A percentile compares a stretch with the other conserved stretches of the same genome.
Conservation (phyloP, 495 filamentous ascomycete genomes). For the Elaphomyces granulatus region DNA sequence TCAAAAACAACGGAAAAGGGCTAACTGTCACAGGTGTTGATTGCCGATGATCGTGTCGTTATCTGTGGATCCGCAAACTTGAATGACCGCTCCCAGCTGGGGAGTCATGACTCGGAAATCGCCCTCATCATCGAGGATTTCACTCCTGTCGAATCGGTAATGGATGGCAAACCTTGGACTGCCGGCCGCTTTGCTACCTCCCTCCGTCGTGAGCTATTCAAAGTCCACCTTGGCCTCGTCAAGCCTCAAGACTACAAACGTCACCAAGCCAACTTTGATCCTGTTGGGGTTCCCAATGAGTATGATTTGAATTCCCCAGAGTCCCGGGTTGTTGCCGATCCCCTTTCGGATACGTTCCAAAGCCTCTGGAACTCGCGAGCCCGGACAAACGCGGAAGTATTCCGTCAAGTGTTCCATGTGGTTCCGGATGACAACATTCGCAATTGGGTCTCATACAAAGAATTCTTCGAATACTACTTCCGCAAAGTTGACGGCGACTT, state of each 20-base stretch:
- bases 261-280: constrained; percentile 59
- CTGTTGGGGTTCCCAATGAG: constrained; percentile 53
- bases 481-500: constrained; percentile 36
- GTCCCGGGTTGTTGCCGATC: constrained; percentile 63
- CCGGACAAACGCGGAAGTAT: constrained; percentile 68
- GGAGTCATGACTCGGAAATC: constrained; percentile 72
- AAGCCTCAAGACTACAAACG: constrained; percentile 50
- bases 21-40: constrained; percentile 44
- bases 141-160: constrained; percentile 48
- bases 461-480: constrained; percentile 67
- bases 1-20: background rate
- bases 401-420: constrained; percentile 71
- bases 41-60: constrained; percentile 79
- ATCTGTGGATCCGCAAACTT: constrained; percentile 90
- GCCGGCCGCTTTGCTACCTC: constrained; percentile 72
- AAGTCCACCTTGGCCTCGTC: constrained; percentile 82
- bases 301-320: constrained; percentile 73
- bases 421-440: constrained; percentile 70
- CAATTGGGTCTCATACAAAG: constrained; percentile 76
- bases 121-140: constrained; percentile 72
- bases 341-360: constrained; percentile 50
- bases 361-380: constrained; percentile 63
- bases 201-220: constrained; percentile 72
- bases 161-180: constrained; percentile 55
- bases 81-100: constrained; percentile 88